These are phyloP conservation scores for Massospora cicadina DNA, from an alignment of 371 early-diverging fungal species.

Conservation along the genomic window DNA sequence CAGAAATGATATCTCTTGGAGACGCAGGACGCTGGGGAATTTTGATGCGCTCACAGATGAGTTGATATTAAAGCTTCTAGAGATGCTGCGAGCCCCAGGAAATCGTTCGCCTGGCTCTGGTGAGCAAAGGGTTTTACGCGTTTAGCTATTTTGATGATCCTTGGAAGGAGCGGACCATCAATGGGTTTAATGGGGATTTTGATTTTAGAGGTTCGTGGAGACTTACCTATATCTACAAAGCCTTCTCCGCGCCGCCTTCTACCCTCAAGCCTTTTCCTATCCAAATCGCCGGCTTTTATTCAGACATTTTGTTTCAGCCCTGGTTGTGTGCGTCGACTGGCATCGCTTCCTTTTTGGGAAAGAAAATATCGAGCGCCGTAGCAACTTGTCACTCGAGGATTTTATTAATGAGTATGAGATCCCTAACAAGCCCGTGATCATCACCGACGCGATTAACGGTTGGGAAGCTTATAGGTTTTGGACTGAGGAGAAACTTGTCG, in stretches of 20 bases:
- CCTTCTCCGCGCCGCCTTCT: constrained; percentile 4
- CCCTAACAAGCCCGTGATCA: constrained; percentile 36
- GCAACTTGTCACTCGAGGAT: constrained; percentile 19
- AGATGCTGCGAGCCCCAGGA: constrained; percentile 16
- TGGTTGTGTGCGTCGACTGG: constrained; percentile 28
- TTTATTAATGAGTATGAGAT: constrained; percentile 27
- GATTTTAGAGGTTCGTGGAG: constrained; percentile 28
- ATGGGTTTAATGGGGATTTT: constrained; percentile 25
- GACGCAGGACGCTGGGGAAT: constrained; percentile 23
- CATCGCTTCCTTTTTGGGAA: constrained; percentile 24
- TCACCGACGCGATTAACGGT: constrained; percentile 30
- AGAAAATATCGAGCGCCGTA: constrained; percentile 30
- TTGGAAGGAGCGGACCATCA: constrained; percentile 28
- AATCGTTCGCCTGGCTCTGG: constrained; percentile 20
- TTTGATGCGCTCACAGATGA: constrained; percentile 26
- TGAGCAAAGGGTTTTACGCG: constrained; percentile 24
- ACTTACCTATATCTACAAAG: constrained; percentile 22
- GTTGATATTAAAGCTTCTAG: constrained; percentile 21
- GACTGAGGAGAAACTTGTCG: constrained; percentile 22
- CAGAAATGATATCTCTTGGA: constrained; percentile 16
- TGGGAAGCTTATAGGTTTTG: constrained; percentile 37
- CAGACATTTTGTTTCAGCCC: constrained; percentile 34
- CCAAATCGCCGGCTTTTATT: constrained; percentile 23
- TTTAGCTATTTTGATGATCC: constrained; percentile 29
- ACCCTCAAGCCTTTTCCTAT: constrained; percentile 12